Conservation (phyloP, 805 yeast genomes). For the Kodamaea hsintzibuensis region DNA sequence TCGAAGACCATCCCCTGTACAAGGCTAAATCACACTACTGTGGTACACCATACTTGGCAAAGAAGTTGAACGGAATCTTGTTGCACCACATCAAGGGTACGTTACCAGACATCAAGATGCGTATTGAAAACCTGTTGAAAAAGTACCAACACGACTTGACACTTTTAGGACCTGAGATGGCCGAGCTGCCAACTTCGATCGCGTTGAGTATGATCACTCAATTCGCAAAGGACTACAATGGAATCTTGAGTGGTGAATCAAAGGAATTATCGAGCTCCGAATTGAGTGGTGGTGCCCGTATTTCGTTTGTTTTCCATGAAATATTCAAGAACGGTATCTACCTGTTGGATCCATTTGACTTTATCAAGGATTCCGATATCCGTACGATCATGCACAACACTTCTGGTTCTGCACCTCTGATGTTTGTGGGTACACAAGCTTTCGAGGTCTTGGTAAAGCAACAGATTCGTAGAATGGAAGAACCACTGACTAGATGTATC, state of each 20-base stretch:
- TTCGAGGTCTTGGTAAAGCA: slow-evolving; percentile 67
- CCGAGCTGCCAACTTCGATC: slow-evolving; percentile 85
- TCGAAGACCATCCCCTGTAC: slow-evolving; percentile 88
- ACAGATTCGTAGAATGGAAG: slow-evolving; percentile 83
- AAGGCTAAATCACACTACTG: slow-evolving; percentile 92
- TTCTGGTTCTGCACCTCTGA: slow-evolving; percentile 91
- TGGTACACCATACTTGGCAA: slow-evolving; percentile 97
- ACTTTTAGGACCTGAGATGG: slow-evolving; percentile 82
- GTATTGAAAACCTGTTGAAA: slow-evolving; percentile 56
- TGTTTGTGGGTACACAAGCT: slow-evolving; percentile 96
- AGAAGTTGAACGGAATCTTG: slow-evolving; percentile 83
- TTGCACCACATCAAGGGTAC: slow-evolving; percentile 70
- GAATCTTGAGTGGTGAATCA: slow-evolving; percentile 89
- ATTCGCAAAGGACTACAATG: slow-evolving; percentile 86
- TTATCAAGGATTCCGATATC: slow-evolving; percentile 91
- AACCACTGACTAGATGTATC: slow-evolving; percentile 87
- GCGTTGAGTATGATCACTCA: slow-evolving; percentile 90
- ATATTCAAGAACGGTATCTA: slow-evolving; percentile 89
- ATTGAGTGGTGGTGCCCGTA: slow-evolving; percentile 97
- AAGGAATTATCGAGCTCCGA: slow-evolving; percentile 86
- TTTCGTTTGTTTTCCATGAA: slow-evolving; percentile 95
- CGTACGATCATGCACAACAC: slow-evolving; percentile 97
- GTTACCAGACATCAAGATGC: slow-evolving; percentile 86
- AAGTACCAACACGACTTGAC: slow-evolving; percentile 79
- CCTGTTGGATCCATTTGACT: slow-evolving; percentile 94